phyloP scores from a whole-genome alignment of 495 filamentous ascomycete species.

The Talaromyces proteolyticus region DNA sequence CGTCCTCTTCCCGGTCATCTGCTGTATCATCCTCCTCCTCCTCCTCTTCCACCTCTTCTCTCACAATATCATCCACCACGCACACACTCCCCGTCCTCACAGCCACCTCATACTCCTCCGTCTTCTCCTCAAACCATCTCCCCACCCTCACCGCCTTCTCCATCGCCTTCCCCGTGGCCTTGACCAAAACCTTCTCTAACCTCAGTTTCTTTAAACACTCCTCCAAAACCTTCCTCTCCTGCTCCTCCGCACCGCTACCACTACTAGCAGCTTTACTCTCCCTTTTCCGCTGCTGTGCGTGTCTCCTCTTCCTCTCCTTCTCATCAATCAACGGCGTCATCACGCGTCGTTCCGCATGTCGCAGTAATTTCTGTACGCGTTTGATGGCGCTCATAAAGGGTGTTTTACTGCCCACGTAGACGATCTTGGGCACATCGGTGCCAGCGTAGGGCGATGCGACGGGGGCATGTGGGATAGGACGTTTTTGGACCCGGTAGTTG shows the following conservation, averaged over 20 bases:
- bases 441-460: conserved; percentile 52
- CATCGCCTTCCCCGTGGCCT: conserved; percentile 77
- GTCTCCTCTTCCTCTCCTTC: conserved; percentile 13
- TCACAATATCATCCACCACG: conserved; percentile 67
- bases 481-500: conserved; percentile 45
- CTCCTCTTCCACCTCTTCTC: conserved; percentile 25
- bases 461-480: conserved; percentile 65
- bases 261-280: not conserved
- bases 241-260: conserved; percentile 14
- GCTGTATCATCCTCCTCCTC: conserved; percentile 13
- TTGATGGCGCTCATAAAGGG: conserved; percentile 80
- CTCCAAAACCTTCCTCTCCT: conserved; percentile 30
- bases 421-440: conserved; percentile 47
- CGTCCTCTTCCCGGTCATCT: conserved; percentile 16
- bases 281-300: not conserved
- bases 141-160: conserved; percentile 60
- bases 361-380: conserved; percentile 69
- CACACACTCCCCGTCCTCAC: conserved; percentile 59
- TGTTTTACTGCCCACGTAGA: conserved; percentile 73
- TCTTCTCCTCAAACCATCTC: conserved; percentile 53
- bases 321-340: conserved; percentile 27
- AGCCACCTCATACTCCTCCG: conserved; percentile 42
- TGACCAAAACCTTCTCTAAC: conserved; percentile 61
- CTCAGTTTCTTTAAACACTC: conserved; percentile 28
- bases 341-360: conserved; percentile 54